Evolutionary conservation across 2,329 filamentous ascomycete species (phyloP), one percentile per base, ranked within the genome.

Genomic region (Cytospora schulzeri): DNA sequence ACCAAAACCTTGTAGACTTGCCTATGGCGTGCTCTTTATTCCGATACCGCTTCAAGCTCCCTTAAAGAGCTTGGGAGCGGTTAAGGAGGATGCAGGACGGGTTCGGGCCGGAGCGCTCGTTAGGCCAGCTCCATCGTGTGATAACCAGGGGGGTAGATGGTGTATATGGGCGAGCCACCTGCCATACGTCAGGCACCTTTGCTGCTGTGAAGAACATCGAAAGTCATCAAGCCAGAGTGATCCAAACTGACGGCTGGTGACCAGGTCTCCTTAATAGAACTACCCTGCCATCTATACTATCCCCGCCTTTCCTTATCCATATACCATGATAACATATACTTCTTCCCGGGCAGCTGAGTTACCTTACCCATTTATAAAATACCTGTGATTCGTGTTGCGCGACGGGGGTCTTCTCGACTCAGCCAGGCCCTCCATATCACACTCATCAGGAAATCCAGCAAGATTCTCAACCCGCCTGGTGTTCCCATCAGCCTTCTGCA

Each of bases 391-490:
- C 4, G 62, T 72, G 55, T 69, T 65, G 22, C 68, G 66, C 12
- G 71, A 73, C 2, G 64, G 61, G 5, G 66, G 70, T 48, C 69
- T 62, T 54, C 57, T 55, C 56, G 29, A 55, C 67, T 76, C 74
- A 57, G 70, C 73, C 66, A 76, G 55, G 29, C 65, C 64, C 63
- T 76, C 75, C 12, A 70, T 70, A 57, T 67, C 67, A 33, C 65
- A 48, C 48, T 69, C 70, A 26, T 65, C 41, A 29, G 75, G 75
- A 68, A 75, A 74, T 14, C 67, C 64, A 41, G 59, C 66, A 26
- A 65, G 38, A 9, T 19, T 31, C 35, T 60, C 62, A 31, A 61
- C 45, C 26, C 50, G 33, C 22, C 35, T 58, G 58, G 24, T 35
- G 15, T 53, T 60, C 26, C 29, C 33, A 7, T 50, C 62, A 8